Evolutionary conservation across 139 green algal species (phyloP).

Genomic region (Ettlia oleoabundans): DNA sequence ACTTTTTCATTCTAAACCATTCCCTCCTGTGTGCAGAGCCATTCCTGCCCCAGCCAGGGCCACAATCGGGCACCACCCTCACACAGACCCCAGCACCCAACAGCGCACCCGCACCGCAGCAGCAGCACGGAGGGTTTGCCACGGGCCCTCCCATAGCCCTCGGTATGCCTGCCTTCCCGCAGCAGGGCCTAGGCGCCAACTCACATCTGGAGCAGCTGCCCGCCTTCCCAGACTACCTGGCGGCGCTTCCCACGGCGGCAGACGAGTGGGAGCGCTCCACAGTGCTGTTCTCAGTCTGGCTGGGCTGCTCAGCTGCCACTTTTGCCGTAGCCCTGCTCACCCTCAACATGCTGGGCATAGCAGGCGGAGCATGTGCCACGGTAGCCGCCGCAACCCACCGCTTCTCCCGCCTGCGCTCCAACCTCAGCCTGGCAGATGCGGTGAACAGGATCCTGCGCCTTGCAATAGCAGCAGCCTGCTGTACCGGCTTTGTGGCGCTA

Average conservation of each 20-base stretch:
- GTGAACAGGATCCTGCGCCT: background rate
- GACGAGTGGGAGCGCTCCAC: slow-evolving; percentile 2
- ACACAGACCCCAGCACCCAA: too few species aligned
- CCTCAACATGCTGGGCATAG: background rate
- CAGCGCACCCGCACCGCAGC: too few species aligned
- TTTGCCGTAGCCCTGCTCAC: background rate
- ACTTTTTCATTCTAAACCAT: too few species aligned
- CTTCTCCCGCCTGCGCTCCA: background rate
- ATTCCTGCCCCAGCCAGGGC: too few species aligned
- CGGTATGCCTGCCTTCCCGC: background rate
- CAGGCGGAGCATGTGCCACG: background rate
- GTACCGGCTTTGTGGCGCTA: background rate
- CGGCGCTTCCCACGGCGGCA: background rate
- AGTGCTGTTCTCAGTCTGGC: background rate
- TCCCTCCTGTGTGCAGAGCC: too few species aligned
- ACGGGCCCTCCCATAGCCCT: too few species aligned
- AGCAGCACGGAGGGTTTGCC: too few species aligned
- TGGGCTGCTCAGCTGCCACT: background rate
- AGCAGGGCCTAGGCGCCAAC: background rate
- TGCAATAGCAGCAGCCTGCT: background rate
- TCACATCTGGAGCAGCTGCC: background rate
- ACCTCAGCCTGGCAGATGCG: background rate
- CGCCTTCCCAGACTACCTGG: background rate
- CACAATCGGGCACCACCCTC: too few species aligned
- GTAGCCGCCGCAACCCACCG: background rate